These are phyloP conservation scores for Suillus fuscotomentosus DNA, from an alignment of 768 basidiomycete genomes.

Conservation along the genomic window DNA sequence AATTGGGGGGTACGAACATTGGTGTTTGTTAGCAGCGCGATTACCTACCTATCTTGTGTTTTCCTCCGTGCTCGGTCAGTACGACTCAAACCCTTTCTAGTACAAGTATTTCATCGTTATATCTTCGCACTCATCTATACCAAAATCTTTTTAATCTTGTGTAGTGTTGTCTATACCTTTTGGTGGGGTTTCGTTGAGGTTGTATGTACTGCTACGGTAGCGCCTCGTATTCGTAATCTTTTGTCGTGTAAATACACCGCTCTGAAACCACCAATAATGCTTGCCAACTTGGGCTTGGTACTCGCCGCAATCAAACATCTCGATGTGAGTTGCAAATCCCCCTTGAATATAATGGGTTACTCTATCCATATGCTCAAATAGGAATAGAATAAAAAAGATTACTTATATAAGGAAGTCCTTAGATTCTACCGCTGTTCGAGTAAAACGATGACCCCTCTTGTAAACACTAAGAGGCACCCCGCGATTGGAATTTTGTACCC, in stretches of 20 bases:
- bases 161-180: slow-evolving; percentile 24
- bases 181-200: slow-evolving; percentile 8
- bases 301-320: not conserved
- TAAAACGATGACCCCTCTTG: too few species aligned
- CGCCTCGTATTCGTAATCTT: slow-evolving; percentile 15
- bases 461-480: too few species aligned
- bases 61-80: slow-evolving; percentile 2
- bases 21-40: slow-evolving; percentile 10
- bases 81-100: slow-evolving; percentile 1
- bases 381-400: too few species aligned
- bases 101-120: slow-evolving; percentile 13
- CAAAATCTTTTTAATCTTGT: slow-evolving; percentile 19
- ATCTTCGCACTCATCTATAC: slow-evolving; percentile 21
- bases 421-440: too few species aligned
- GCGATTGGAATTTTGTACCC: too few species aligned
- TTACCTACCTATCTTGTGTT: not conserved
- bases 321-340: not conserved
- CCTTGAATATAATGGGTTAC: not conserved
- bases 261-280: not conserved
- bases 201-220: slow-evolving; percentile 16
- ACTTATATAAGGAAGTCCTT: too few species aligned
- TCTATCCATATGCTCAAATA: too few species aligned
- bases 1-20: slow-evolving; percentile 25
- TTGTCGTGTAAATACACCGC: slow-evolving; percentile 8
- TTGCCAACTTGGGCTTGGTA: not conserved